These are phyloP conservation scores for Alternaria viburni DNA, from an alignment of 2,329 filamentous ascomycete species.

Conservation along the genomic window DNA sequence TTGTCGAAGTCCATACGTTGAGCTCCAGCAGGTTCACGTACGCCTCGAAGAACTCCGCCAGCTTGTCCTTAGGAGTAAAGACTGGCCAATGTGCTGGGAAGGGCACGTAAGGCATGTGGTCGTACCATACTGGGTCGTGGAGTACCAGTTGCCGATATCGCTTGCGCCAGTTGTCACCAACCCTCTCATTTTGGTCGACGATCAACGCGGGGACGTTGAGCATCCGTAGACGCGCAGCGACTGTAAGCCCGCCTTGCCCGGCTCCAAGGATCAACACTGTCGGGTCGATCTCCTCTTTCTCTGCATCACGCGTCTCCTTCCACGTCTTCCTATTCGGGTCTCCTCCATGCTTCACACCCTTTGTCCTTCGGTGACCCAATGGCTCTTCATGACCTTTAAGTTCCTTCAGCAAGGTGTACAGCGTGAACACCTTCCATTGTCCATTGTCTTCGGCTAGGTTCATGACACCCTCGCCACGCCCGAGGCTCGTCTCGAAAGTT, in stretches of 20 bases:
- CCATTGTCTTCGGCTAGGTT: slow-evolving; percentile 43
- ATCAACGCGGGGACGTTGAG: slow-evolving; percentile 52
- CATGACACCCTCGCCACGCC: slow-evolving; percentile 43
- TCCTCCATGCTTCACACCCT: slow-evolving; percentile 39
- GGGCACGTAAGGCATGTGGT: slow-evolving; percentile 47
- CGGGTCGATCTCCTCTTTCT: slow-evolving; percentile 33
- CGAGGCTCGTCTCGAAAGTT: slow-evolving; percentile 37
- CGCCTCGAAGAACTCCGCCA: slow-evolving; percentile 48
- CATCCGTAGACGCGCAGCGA: slow-evolving; percentile 53
- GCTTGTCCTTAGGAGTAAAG: slow-evolving; percentile 43
- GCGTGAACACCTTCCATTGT: slow-evolving; percentile 50
- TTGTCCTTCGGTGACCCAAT: slow-evolving; percentile 26
- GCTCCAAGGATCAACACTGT: slow-evolving; percentile 46
- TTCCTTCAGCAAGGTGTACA: slow-evolving; percentile 47
- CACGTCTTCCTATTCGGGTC: slow-evolving; percentile 40
- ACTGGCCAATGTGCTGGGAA: slow-evolving; percentile 44
- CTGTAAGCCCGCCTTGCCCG: slow-evolving; percentile 54
- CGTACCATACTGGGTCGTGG: slow-evolving; percentile 50
- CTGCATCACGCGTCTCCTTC: slow-evolving; percentile 38
- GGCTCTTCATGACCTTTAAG: slow-evolving; percentile 47
- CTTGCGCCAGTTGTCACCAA: slow-evolving; percentile 56
- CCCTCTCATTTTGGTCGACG: slow-evolving; percentile 51
- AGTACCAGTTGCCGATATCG: slow-evolving; percentile 55
- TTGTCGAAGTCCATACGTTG: slow-evolving; percentile 49
- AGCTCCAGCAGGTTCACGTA: slow-evolving; percentile 48